phyloP scores from a whole-genome alignment of 331 rosid species.

The Rhamnella rubrinervis region DNA sequence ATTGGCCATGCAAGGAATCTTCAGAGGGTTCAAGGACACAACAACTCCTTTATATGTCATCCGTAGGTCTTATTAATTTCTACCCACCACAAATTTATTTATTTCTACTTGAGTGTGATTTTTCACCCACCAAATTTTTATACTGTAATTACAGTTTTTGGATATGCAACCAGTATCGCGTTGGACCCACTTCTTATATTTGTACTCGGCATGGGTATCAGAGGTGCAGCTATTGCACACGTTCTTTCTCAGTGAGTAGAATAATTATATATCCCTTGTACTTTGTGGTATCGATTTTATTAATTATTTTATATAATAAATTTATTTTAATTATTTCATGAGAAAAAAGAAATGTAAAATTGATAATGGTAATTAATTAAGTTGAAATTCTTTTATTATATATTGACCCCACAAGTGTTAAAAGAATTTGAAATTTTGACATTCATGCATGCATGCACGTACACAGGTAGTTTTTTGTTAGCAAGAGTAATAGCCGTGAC shows the following conservation, averaged over 20 bases:
- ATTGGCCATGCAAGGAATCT: slow-evolving; percentile 98
- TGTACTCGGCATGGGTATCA: slow-evolving; percentile 64
- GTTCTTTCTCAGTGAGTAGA: slow-evolving; percentile 86
- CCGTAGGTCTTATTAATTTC: slow-evolving; percentile 34
- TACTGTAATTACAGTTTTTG: slow-evolving; percentile 46
- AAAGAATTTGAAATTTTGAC: no score
- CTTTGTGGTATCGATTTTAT: no score
- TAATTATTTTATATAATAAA: not conserved
- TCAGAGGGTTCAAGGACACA: slow-evolving; percentile 94
- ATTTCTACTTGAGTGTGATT: not conserved
- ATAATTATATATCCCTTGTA: not conserved
- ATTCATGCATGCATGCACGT: no score
- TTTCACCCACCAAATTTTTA: no score
- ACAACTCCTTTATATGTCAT: slow-evolving; percentile 92
- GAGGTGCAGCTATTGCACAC: slow-evolving; percentile 96
- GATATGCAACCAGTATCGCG: slow-evolving; percentile 61
- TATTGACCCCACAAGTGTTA: no score
- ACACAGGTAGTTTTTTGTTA: slow-evolving; percentile 63
- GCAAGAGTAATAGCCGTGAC: slow-evolving; percentile 92
- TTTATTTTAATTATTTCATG: not conserved
- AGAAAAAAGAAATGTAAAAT: not conserved
- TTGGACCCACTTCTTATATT: slow-evolving; percentile 92
- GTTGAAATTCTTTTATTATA: no score
- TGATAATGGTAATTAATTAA: slow-evolving; percentile 47
- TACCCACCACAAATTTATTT: not conserved